Conservation (phyloP, 139 green algal genomes). For the Chlorella sorokiniana region DNA sequence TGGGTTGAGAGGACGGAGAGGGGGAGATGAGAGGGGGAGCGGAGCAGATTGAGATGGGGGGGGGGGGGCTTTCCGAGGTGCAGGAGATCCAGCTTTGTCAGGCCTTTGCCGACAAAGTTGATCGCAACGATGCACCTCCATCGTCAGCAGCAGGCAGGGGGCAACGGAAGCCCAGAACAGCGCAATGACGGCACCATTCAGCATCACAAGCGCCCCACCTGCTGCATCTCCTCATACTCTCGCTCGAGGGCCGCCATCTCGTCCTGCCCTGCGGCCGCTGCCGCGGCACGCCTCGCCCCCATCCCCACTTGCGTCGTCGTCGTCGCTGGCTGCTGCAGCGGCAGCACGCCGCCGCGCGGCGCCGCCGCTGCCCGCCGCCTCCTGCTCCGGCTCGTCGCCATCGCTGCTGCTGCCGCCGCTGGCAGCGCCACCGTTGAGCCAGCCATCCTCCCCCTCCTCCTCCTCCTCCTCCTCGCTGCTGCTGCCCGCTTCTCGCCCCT, state of each 20-base stretch:
- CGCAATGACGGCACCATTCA: too few species aligned
- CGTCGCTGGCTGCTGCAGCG: neutral
- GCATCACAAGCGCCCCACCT: constrained; percentile 34
- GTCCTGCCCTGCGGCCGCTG: neutral
- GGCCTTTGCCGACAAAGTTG: too few species aligned
- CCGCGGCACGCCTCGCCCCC: neutral
- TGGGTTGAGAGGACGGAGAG: too few species aligned
- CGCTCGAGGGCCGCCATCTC: constrained; percentile 60
- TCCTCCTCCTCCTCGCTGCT: constrained; percentile 10
- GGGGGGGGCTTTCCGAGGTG: too few species aligned
- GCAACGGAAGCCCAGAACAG: too few species aligned
- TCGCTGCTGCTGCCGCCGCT: neutral
- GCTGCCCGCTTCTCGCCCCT: neutral
- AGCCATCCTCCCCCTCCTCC: neutral
- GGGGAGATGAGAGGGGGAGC: neutral
- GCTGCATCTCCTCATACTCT: constrained; percentile 49
- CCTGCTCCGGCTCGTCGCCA: neutral
- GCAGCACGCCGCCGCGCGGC: neutral
- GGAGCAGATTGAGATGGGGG: neutral
- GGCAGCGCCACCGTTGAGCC: neutral
- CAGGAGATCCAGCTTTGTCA: too few species aligned
- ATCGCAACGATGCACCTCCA: too few species aligned
- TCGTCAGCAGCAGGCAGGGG: too few species aligned
- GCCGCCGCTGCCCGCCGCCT: neutral
- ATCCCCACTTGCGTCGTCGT: neutral